Base-by-base conservation (phyloP, 805 yeast genomes). In the Nakazawaea ishiwadae region DNA sequence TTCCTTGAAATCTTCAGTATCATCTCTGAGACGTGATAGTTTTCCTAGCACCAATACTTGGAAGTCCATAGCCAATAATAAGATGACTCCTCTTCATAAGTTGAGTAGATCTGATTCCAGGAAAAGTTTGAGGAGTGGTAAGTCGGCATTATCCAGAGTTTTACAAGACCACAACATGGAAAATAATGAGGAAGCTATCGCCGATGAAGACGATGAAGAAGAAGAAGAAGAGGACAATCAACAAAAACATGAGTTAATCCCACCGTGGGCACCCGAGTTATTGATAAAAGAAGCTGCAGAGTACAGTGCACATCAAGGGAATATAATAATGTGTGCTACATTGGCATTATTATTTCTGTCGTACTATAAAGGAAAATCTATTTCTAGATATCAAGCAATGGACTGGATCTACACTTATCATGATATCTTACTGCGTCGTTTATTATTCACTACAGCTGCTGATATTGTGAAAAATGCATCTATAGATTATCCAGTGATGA, bases 231-330 rank as follows among this genome's bases (percentile, higher is more conserved):
- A 27, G 7, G 36, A 40, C n/a, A 10, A 23, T 23, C n/a, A n/a
- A n/a, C n/a, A n/a, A n/a, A n/a, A n/a, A n/a, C 46, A n/a, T 21
- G 54, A 49, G 17, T 47, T 48, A 31, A 44, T 48, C 27, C 23
- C 28, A 11, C 87, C 90, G 0, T 84, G 89, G 84, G 64, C 68
- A 14, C 73, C 83, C 2, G 59, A 65, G 6, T 60, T 56, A 35
- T 55, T 84, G 43, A 63, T 84, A 9, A 51, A 61, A 35, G 65
- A 75, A 48, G 76, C 79, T 0, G 58, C 77, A n/a, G 69, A 69
- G 17, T 80, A 74, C 58, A 73, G 82, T 32, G 55, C 73, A 4
- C 57, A 58, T 7, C 84, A 80, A 48, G 91, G 91, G 1, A 88
- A 84, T 54, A 51, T 81, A 14, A 62, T 80, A 11, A 64, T 79